Base-by-base conservation (phyloP, 2,329 filamentous ascomycete genomes). In the Fusarium palustre region DNA sequence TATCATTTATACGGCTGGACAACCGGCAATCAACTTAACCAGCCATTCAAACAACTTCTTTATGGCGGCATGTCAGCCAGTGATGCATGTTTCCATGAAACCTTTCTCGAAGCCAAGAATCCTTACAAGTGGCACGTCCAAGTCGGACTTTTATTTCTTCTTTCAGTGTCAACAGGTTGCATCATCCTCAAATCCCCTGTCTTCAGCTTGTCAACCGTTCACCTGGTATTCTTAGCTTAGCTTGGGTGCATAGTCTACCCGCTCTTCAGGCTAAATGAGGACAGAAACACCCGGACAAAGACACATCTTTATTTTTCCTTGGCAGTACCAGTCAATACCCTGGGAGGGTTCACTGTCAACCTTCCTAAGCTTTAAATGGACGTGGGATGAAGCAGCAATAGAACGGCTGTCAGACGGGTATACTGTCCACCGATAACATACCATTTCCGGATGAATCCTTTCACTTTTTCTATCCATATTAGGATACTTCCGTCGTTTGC, bases 271-370 rank as follows among this genome's bases (percentile, higher is more conserved):
- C 60, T 64, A 64, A 64, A 64, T 39, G 16, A 8, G 20, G 15
- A 36, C 12, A 7, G 11, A 52, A 52, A 52, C 48, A 52, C 24
- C 48, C 48, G 34, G 31, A 24, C 31, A 18, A 30, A 24, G 13
- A 13, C 11, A 54, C 20, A 11, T 13, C 15, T 63, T 42, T 30
- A 48, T 43, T 46, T 34, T 52, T 24, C 18, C 59, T 64, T 64
- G 59, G 60, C 59, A 45, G 7, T 30, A 28, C 43, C 50, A 41
- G 24, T 42, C 20, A 45, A 38, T 42, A 30, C 36, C 45, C 48
- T 34, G 30, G 59, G 59, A 63, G 59, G 59, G 59, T 33, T 63
- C 59, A 63, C 59, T 63, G 59, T 63, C 59, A 41, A 63, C 59
- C 59, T 34, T 63, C 36, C 58, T 43, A 45, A 22, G 36, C 16